Evolutionary conservation across 257 asterid genomes (phyloP), one percentile per base, ranked within the genome.

Genomic region (Fraxinus pennsylvanica): DNA sequence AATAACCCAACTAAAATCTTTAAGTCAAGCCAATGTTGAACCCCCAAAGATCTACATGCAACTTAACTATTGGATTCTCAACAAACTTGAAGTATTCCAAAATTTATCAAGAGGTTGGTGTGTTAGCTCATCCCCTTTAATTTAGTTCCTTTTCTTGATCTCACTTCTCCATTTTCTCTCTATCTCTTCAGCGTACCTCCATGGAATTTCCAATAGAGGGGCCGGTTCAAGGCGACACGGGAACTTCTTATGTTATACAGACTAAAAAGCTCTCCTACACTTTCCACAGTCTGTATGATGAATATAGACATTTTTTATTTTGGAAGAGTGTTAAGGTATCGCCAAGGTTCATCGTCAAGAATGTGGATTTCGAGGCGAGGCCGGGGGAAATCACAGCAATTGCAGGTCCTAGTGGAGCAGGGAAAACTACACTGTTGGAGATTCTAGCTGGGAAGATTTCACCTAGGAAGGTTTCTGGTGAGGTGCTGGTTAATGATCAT

Each of bases 351-450:
- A 87, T 94, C 77, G 80, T 94, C 86, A 80, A 82, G 83, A 86
- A 89, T 75, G 96, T 90, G 0, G 91, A 54, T 41, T 87, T 94
- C 21, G 90, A 86, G 75, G 97, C 96, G 1, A 80, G 76, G 21
- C 91, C 97, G 1, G 93, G 93, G 19, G 88, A 94, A 81, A 77
- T 94, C 74, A 94, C 98, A 0, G 98, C 98, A 19, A 83, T 94
- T 33, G 98, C 97, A 1, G 98, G 98, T 32, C 95, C 98, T 0
- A 94, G 98, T 59, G 98, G 98, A 1, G 97, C 98, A 0, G 98
- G 98, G 25, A 94, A 94, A 82, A 89, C 98, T 2, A 90, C 97
- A 0, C 90, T 93, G 32, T 72, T 93, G 1, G 94, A 91, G 61
- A 90, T 93, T 76, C 92, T 93, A 9, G 94, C 94, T 0, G 98